Conservation (phyloP, 495 filamentous ascomycete genomes). For the Cetradonia linearis region DNA sequence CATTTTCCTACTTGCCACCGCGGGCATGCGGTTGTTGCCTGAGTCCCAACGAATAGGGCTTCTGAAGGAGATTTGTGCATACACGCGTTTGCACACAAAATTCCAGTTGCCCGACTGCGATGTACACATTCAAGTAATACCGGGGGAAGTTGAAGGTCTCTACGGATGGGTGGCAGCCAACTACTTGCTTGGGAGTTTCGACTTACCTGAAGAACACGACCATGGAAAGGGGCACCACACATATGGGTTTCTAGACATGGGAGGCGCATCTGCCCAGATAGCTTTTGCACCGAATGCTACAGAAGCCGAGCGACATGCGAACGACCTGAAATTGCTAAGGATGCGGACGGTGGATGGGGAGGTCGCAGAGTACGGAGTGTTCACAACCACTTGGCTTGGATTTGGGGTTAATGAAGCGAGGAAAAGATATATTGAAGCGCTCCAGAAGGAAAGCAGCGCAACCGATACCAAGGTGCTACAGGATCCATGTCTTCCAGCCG, state of each 20-base stretch:
- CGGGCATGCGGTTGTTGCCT: constrained; percentile 89
- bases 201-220: constrained; percentile 60
- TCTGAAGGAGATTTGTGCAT: constrained; percentile 70
- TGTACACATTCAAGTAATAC: constrained; percentile 86
- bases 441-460: constrained; percentile 50
- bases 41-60: constrained; percentile 59
- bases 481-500: constrained; percentile 83
- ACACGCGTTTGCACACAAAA: constrained; percentile 63
- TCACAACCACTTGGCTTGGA: constrained; percentile 92
- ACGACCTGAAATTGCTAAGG: constrained; percentile 78
- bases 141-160: constrained; percentile 91
- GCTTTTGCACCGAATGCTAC: constrained; percentile 93
- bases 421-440: constrained; percentile 61
- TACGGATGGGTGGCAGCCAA: constrained; percentile 99
- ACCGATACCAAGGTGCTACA: constrained; percentile 55
- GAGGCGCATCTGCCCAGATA: constrained; percentile 92
- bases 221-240: constrained; percentile 87
- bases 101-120: constrained; percentile 87
- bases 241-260: constrained; percentile 98
- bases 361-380: constrained; percentile 71
- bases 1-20: constrained; percentile 89
- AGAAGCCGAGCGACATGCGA: constrained; percentile 78
- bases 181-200: constrained; percentile 88
- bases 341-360: constrained; percentile 71
- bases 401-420: constrained; percentile 92